Conservation (phyloP, 805 yeast genomes). For the Candida tibetensis region DNA sequence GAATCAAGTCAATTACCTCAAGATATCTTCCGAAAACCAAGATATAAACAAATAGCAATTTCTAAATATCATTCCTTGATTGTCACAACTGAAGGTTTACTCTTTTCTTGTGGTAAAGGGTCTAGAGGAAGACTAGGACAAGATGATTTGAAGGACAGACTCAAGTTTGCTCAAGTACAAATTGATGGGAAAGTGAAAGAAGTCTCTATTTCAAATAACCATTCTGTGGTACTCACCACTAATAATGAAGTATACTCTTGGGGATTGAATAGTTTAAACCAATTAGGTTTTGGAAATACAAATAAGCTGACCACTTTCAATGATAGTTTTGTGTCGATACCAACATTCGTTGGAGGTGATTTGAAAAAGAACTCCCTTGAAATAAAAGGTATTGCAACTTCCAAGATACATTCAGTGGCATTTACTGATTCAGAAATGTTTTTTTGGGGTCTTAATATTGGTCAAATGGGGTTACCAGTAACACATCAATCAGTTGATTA, state of each 20-base stretch:
- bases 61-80: constrained; percentile 67
- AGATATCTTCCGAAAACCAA: constrained; percentile 29
- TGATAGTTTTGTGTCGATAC: constrained; percentile 30
- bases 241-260: constrained; percentile 63
- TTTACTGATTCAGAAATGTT: constrained; percentile 48
- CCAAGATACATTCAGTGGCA: constrained; percentile 67
- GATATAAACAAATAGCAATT: constrained; percentile 48
- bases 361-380: constrained; percentile 29
- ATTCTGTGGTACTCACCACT: constrained; percentile 55
- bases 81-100: constrained; percentile 52
- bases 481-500: constrained; percentile 19
- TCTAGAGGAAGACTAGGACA: constrained; percentile 72
- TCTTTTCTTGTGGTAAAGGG: constrained; percentile 65
- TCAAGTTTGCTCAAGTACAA: constrained; percentile 44
- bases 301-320: constrained; percentile 12
- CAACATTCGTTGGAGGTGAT: constrained; percentile 43
- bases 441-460: constrained; percentile 78
- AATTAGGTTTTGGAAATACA: constrained; percentile 49
- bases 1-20: constrained; percentile 5
- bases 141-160: constrained; percentile 36
- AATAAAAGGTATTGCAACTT: constrained; percentile 53
- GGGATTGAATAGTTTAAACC: constrained; percentile 74
- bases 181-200: constrained; percentile 27
- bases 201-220: constrained; percentile 62
- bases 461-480: constrained; percentile 67